Conservation (phyloP, 129 eudicot genomes). For the Ambrosia trifida region DNA sequence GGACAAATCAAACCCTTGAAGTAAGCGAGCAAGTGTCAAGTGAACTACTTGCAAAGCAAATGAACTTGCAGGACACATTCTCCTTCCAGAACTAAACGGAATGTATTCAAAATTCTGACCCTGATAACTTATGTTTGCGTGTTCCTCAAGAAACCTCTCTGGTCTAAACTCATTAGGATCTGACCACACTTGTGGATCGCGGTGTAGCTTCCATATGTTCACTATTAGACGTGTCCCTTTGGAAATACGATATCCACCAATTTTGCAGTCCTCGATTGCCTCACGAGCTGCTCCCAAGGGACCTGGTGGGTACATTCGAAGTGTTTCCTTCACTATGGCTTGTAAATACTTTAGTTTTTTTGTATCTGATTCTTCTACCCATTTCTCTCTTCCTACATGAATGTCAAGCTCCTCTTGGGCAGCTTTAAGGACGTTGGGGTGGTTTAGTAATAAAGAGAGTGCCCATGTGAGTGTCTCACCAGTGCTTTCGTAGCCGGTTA, state of each 20-base stretch:
- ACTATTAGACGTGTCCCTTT: conserved; percentile 49
- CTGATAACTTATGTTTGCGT: conserved; percentile 10
- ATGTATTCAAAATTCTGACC: conserved; percentile 40
- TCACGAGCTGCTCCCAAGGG: conserved; percentile 50
- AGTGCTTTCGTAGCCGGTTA: conserved; percentile 57
- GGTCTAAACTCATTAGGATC: conserved; percentile 42
- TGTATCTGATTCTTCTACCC: conserved; percentile 50
- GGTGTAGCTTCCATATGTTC: conserved; percentile 59
- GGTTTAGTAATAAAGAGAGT: conserved; percentile 44
- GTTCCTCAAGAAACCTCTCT: conserved; percentile 31
- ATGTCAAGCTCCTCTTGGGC: conserved; percentile 37
- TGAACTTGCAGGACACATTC: conserved; percentile 43
- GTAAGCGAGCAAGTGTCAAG: conserved; percentile 35
- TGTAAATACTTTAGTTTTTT: conserved; percentile 37
- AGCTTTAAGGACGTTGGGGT: conserved; percentile 18
- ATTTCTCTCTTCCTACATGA: conserved; percentile 39
- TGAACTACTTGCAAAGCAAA: conserved; percentile 26
- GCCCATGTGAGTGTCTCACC: conserved; percentile 54
- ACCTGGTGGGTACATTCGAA: conserved; percentile 62
- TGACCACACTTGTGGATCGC: conserved; percentile 44
- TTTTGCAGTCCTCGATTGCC: conserved; percentile 41
- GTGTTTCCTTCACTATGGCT: conserved; percentile 50
- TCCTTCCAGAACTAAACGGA: conserved; percentile 39
- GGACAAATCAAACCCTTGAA: conserved; percentile 39
- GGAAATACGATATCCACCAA: conserved; percentile 34